Percentiles rank a stretch among this genome's conserved stretches.
These are phyloP conservation scores for Apiospora kogelbergensis DNA, from an alignment of 2,329 filamentous ascomycete genomes.

Conservation along the genomic window DNA sequence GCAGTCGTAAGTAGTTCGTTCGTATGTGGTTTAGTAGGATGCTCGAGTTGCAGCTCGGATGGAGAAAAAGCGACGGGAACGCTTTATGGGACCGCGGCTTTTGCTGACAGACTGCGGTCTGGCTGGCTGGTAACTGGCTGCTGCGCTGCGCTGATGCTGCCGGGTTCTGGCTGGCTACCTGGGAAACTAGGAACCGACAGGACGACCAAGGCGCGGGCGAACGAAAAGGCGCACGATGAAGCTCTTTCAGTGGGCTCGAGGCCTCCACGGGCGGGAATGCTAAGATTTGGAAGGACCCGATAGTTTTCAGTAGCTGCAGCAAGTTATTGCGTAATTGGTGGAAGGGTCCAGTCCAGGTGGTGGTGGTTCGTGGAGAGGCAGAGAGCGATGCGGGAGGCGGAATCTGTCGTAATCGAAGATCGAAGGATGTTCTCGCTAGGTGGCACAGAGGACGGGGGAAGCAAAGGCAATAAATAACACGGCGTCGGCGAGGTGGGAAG, in stretches of 20 bases:
- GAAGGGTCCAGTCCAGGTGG: not conserved
- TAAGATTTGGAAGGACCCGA: conserved; percentile 2
- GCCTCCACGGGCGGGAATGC: conserved; percentile 14
- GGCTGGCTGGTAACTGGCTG: too few species aligned
- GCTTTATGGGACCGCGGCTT: not conserved
- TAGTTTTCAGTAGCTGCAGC: conserved; percentile 7
- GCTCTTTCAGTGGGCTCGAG: conserved; percentile 15
- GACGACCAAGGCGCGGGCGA: not conserved
- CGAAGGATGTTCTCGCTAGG: not conserved
- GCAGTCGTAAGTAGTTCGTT: not conserved
- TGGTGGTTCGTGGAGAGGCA: not conserved
- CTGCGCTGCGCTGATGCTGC: too few species aligned
- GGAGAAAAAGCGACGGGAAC: conserved; percentile 6
- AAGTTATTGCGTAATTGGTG: not conserved
- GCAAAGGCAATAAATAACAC: not conserved
- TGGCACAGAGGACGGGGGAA: not conserved
- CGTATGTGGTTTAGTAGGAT: too few species aligned
- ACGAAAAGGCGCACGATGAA: conserved; percentile 6
- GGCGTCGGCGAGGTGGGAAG: not conserved
- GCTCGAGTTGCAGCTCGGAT: conserved; percentile 4
- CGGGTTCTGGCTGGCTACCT: too few species aligned
- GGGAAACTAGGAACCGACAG: not conserved
- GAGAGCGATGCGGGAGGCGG: too few species aligned
- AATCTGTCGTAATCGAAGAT: too few species aligned
- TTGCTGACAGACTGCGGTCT: not conserved